phyloP scores from a whole-genome alignment of 345 rosid genomes.

The Corchorus capsularis region DNA sequence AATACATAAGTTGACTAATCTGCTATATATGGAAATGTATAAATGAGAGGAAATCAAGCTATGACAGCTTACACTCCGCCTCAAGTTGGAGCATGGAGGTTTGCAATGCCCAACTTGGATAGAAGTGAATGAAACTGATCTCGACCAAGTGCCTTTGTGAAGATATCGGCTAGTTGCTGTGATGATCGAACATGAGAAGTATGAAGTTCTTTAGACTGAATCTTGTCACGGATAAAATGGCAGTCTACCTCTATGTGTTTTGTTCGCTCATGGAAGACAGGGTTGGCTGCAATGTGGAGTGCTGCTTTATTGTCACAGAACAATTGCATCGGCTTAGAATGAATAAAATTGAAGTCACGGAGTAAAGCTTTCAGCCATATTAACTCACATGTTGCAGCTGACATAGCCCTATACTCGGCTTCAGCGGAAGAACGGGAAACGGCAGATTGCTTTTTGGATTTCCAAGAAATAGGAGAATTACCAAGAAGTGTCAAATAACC shows the following conservation, averaged over 20 bases:
- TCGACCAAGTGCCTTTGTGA: neutral
- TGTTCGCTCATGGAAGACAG: neutral
- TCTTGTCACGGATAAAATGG: neutral
- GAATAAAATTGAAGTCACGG: neutral
- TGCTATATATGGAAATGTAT: no score
- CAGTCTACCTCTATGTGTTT: slow-evolving; percentile 1
- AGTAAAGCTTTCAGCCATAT: neutral
- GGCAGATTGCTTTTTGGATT: no score
- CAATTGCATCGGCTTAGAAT: neutral
- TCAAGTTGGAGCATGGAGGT: no score
- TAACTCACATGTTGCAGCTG: neutral
- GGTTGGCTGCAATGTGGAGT: neutral
- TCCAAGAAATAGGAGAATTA: no score
- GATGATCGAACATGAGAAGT: neutral
- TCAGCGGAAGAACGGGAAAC: neutral
- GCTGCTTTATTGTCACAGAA: neutral
- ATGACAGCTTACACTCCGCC: no score
- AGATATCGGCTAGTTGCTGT: neutral
- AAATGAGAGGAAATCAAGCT: no score
- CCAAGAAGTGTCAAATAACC: no score
- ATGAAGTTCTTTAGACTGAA: neutral
- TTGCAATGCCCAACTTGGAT: no score
- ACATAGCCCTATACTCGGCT: neutral
- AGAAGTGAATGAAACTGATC: neutral
- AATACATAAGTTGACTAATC: no score